A percentile compares a stretch with the other conserved stretches of the same genome.
Conservation (phyloP, 108 stramenopile species). For the Cyclotella sp. region DNA sequence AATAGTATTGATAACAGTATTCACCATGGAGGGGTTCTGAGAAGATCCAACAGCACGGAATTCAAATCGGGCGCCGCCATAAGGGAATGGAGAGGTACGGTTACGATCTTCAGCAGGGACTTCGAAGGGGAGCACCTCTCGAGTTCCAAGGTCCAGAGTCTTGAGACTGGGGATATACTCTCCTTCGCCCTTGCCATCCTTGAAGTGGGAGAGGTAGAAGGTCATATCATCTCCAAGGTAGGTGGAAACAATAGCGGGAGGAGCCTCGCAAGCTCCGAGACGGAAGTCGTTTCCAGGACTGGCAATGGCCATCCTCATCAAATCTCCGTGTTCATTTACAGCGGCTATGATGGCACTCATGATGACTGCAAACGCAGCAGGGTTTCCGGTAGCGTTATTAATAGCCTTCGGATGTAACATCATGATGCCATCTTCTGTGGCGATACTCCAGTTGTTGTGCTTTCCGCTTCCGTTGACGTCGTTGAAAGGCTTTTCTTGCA, state of each 20-base stretch:
- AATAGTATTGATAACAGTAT: constrained; percentile 95
- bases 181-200: constrained; percentile 65
- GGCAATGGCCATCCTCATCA: constrained; percentile 94
- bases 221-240: constrained; percentile 95
- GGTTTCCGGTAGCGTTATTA: constrained; percentile 72
- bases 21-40: constrained; percentile 93
- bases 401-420: constrained; percentile 77
- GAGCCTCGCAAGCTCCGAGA: constrained; percentile 95
- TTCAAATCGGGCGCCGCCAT: constrained; percentile 95
- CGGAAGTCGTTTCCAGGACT: constrained; percentile 97
- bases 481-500: constrained; percentile 98
- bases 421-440: constrained; percentile 85
- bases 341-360: constrained; percentile 93
- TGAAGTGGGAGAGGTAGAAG: constrained; percentile 83
- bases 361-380: constrained; percentile 85
- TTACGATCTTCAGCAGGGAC: constrained; percentile 96
- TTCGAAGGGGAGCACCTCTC: constrained; percentile 83
- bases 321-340: constrained; percentile 94
- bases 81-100: constrained; percentile 97
- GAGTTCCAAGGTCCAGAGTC: constrained; percentile 81
- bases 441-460: constrained; percentile 97
- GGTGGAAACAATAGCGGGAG: constrained; percentile 95
- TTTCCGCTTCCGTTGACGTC: constrained; percentile 96
- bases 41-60: constrained; percentile 97
- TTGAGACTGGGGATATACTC: constrained; percentile 81